Evolutionary conservation across 2,329 filamentous ascomycete genomes (phyloP).

Genomic region (Cytospora leucostoma): DNA sequence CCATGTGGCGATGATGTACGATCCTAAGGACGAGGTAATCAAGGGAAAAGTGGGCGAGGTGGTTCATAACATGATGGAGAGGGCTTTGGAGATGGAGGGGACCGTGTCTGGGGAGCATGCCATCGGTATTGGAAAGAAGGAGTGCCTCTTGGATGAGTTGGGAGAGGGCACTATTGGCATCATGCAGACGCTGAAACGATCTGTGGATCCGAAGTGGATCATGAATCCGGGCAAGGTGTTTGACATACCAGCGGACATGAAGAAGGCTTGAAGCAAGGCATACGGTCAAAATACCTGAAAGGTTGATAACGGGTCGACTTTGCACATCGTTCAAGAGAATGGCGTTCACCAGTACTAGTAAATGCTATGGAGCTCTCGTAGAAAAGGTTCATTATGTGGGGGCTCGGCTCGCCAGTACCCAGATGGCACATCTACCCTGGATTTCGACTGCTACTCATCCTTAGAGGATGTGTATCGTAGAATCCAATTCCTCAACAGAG

Average conservation of each 20-base stretch:
- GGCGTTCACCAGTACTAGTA: neutral
- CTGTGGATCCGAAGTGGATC: conserved; percentile 59
- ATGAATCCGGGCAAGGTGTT: conserved; percentile 50
- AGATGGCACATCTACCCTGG: too few species aligned
- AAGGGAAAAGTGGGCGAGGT: conserved; percentile 46
- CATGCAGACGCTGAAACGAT: conserved; percentile 64
- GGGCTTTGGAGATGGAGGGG: conserved; percentile 67
- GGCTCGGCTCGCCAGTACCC: too few species aligned
- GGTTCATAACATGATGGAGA: conserved; percentile 65
- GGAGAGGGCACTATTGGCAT: conserved; percentile 61
- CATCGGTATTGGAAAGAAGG: conserved; percentile 59
- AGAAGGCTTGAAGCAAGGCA: neutral
- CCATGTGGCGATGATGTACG: conserved; percentile 47
- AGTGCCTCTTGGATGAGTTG: conserved; percentile 52
- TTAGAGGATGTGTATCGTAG: too few species aligned
- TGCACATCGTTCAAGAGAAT: neutral
- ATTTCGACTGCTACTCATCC: too few species aligned
- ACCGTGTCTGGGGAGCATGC: conserved; percentile 69
- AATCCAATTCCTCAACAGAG: too few species aligned
- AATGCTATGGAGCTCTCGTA: neutral
- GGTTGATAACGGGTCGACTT: neutral
- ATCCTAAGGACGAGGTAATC: conserved; percentile 52
- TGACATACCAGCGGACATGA: conserved; percentile 26
- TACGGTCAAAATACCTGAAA: neutral
- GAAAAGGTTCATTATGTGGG: neutral